Conservation (phyloP, 352 stramenopile species). For the Phytophthora pisi region DNA sequence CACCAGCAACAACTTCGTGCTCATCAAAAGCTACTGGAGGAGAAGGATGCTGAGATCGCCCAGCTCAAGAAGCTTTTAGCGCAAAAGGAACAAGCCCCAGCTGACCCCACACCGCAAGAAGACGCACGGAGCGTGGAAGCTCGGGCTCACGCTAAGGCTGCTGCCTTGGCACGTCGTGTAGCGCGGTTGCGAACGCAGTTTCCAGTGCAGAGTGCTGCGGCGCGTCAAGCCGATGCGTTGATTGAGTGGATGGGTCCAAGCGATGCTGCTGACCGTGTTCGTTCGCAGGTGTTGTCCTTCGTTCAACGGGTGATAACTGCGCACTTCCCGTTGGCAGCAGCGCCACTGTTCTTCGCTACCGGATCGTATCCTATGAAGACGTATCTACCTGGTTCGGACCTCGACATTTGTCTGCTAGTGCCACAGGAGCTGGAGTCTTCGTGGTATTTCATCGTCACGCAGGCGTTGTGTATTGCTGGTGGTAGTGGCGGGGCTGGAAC, state of each 20-base stretch:
- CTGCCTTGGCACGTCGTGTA: slow-evolving; percentile 27
- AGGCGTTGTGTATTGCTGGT: slow-evolving; percentile 80
- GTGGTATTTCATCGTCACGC: slow-evolving; percentile 87
- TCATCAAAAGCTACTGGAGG: slow-evolving; percentile 64
- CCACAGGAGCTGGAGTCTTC: slow-evolving; percentile 78
- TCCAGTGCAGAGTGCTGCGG: slow-evolving; percentile 35
- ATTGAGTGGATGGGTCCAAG: slow-evolving; percentile 74
- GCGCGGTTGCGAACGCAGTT: slow-evolving; percentile 44
- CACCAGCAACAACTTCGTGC: slow-evolving; percentile 62
- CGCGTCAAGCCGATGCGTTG: slow-evolving; percentile 48
- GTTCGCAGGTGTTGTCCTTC: slow-evolving; percentile 69
- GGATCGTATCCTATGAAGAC: slow-evolving; percentile 91
- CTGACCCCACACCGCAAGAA: slow-evolving; percentile 9
- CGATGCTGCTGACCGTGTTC: slow-evolving; percentile 62
- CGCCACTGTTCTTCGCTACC: slow-evolving; percentile 70
- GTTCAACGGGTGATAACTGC: slow-evolving; percentile 67
- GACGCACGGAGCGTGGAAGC: slow-evolving; percentile 10
- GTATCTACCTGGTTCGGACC: slow-evolving; percentile 87
- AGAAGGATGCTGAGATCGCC: slow-evolving; percentile 73
- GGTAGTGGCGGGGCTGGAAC: slow-evolving; percentile 38
- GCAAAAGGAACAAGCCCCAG: slow-evolving; percentile 25
- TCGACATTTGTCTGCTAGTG: slow-evolving; percentile 86
- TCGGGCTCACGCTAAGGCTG: slow-evolving; percentile 23
- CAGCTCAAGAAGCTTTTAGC: slow-evolving; percentile 47
- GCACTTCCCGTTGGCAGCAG: slow-evolving; percentile 49